phyloP scores from a whole-genome alignment of 1,284 basidiomycete species.

The Moesziomyces sp. region DNA sequence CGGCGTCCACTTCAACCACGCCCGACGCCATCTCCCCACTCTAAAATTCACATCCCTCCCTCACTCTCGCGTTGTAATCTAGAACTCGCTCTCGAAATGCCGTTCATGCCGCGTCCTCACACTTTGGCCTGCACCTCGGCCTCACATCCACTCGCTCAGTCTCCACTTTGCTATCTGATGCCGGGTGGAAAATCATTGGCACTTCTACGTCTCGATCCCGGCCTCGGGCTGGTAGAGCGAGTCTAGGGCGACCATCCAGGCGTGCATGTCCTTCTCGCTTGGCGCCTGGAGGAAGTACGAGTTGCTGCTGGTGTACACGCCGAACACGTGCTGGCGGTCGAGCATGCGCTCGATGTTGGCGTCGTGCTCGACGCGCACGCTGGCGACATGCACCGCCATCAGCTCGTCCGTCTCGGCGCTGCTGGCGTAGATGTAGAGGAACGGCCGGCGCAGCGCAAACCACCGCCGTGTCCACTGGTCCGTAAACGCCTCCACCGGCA shows the following conservation, averaged over 20 bases:
- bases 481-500: conserved; percentile 81
- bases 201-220: neutral
- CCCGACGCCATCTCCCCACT: neutral
- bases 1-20: too few relatives aligned
- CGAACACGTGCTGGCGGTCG: conserved; percentile 69
- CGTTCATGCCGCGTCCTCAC: too few relatives aligned
- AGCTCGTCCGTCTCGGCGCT: conserved; percentile 85
- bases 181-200: too few relatives aligned
- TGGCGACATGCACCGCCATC: conserved; percentile 80
- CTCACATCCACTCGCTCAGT: too few relatives aligned
- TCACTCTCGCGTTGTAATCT: too few relatives aligned
- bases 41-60: neutral
- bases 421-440: conserved; percentile 85
- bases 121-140: too few relatives aligned
- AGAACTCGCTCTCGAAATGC: too few relatives aligned
- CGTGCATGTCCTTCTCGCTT: conserved; percentile 29
- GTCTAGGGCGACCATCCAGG: conserved; percentile 46
- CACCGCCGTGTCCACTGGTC: conserved; percentile 84
- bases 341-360: conserved; percentile 86
- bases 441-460: conserved; percentile 87
- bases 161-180: too few relatives aligned
- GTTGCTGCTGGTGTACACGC: conserved; percentile 54
- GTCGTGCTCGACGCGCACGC: conserved; percentile 85
- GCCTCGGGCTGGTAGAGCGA: conserved; percentile 5
- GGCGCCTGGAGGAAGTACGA: conserved; percentile 56